phyloP scores from a whole-genome alignment of 805 yeast species.

The Ogataea pini region DNA sequence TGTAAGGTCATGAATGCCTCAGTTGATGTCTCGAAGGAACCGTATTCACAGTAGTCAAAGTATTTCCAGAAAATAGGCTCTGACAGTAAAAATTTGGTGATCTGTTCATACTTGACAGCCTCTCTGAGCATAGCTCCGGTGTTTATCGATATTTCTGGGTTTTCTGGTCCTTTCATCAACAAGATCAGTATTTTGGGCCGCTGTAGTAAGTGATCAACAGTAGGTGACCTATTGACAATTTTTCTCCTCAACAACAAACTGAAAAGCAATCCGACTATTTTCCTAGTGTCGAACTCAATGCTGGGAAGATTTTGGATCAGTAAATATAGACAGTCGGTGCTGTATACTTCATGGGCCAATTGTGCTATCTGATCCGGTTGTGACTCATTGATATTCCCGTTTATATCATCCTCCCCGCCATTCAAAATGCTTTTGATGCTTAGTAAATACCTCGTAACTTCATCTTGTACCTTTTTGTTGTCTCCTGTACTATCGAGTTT shows the following conservation, averaged over 20 bases:
- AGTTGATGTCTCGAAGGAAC: slow-evolving; percentile 86
- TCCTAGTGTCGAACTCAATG: slow-evolving; percentile 87
- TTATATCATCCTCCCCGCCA: slow-evolving; percentile 55
- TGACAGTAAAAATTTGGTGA: slow-evolving; percentile 59
- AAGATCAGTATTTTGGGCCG: slow-evolving; percentile 64
- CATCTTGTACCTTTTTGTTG: slow-evolving; percentile 61
- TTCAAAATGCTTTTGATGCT: slow-evolving; percentile 63
- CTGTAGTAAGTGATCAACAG: slow-evolving; percentile 76
- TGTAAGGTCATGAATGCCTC: slow-evolving; percentile 80
- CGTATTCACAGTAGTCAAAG: slow-evolving; percentile 73
- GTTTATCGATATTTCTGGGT: slow-evolving; percentile 68
- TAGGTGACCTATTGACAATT: slow-evolving; percentile 74
- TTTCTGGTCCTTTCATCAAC: slow-evolving; percentile 73
- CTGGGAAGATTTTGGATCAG: slow-evolving; percentile 59
- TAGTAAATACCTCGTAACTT: slow-evolving; percentile 60
- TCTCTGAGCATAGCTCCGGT: slow-evolving; percentile 82
- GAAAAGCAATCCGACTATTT: slow-evolving; percentile 74
- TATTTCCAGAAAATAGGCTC: slow-evolving; percentile 76
- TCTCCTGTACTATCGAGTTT: slow-evolving; percentile 55
- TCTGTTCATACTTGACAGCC: slow-evolving; percentile 74
- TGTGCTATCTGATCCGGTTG: slow-evolving; percentile 74
- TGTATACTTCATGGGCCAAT: slow-evolving; percentile 77
- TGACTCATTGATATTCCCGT: slow-evolving; percentile 30
- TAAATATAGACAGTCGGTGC: slow-evolving; percentile 64
- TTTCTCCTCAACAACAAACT: slow-evolving; percentile 76